Base-by-base conservation (phyloP, 805 yeast genomes). In the Lipomyces japonicus region DNA sequence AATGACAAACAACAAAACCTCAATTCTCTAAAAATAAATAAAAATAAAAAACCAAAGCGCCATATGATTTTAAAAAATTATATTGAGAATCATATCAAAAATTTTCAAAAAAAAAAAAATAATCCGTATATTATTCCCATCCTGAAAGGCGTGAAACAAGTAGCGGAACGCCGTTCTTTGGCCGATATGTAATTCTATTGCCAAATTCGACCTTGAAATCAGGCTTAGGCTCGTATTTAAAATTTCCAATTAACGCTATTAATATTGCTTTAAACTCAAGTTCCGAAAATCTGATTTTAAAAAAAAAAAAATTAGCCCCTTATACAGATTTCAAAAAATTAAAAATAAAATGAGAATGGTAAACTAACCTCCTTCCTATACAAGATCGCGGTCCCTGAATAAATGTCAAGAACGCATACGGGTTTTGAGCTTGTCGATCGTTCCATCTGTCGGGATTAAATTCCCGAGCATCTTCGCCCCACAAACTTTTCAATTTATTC, bases 371-470 rank as follows among this genome's bases (percentile, higher is more conserved):
- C 18, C 55, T 44, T 6, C 58, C 58, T 16, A 54, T 54, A 35
- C 58, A 54, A 0, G 52, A 42, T 7, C 58, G 34, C 14, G 52
- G 58, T 1, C 58, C 58, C n/a, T 51, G 48, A 6, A 54, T 18
- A 31, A 54, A 54, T 10, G 55, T 48, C 23, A 54, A 23, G 26
- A 44, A 47, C 1, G 52, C 52, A 44, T 47, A 43, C 9, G 35
- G 22, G 19, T 38, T 44, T 14, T 44, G 37, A 18, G 56, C 43
- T 21, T 25, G 38, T 39, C 39, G 35, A 14, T 30, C 49, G 25
- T 50, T 26, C 58, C 58, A 54, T 24, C 58, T 16, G 22, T 47
- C 52, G 6, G 58, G 58, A 5, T 51, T 40, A 38, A 54, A 54
- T 16, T 44, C 55, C 7, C 36, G 38, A 16, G 55, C 55, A 24